These are phyloP conservation scores for Aspergillus amoenus DNA, from an alignment of 2,329 filamentous ascomycete genomes.

Conservation along the genomic window DNA sequence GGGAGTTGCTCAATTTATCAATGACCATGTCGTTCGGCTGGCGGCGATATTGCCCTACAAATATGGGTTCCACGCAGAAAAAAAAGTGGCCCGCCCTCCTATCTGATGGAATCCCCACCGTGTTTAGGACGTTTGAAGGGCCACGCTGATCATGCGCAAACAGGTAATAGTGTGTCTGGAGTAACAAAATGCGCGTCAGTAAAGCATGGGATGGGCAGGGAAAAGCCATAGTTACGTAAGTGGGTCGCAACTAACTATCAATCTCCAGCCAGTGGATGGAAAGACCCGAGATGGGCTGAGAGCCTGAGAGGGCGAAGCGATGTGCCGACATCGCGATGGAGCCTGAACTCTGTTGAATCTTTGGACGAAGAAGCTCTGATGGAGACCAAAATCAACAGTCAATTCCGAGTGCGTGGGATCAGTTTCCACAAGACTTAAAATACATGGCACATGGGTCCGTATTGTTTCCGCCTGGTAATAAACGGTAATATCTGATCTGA, in stretches of 20 bases:
- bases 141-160: not conserved
- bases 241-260: not conserved
- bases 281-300: slow-evolving; percentile 2
- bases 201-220: not conserved
- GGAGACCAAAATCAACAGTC: no score
- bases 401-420: not conserved
- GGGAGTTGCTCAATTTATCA: slow-evolving; percentile 4
- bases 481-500: not conserved
- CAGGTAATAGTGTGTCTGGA: not conserved
- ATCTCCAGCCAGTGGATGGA: not conserved
- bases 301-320: not conserved
- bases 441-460: not conserved
- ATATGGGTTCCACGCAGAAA: not conserved
- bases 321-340: not conserved
- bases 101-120: not conserved
- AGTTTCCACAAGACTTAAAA: not conserved
- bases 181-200: not conserved
- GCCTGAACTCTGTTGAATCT: not conserved
- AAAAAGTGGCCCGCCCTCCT: not conserved
- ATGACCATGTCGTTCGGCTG: not conserved
- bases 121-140: no score
- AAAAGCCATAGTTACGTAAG: not conserved
- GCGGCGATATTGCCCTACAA: not conserved
- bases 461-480: not conserved
- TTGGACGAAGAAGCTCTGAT: not conserved